Percentiles rank a stretch among this genome's conserved stretches.
Conservation (phyloP, 257 asterid genomes). For the Plantago elongata region DNA sequence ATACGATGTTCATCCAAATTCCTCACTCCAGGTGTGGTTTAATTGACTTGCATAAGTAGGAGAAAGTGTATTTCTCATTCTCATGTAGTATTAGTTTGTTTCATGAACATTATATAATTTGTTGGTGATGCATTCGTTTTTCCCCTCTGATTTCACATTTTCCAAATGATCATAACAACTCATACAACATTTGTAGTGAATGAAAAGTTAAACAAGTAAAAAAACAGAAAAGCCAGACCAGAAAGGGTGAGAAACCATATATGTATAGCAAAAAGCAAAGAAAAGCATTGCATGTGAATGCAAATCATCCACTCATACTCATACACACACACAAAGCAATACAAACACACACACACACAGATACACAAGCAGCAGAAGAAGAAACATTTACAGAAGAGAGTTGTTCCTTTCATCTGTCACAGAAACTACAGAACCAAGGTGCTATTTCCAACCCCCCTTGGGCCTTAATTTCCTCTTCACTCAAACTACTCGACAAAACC, state of each 20-base stretch:
- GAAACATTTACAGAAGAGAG: constrained; percentile 13
- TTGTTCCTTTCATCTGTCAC: constrained; percentile 32
- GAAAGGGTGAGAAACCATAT: neutral
- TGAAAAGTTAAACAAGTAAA: neutral
- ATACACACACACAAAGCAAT: neutral
- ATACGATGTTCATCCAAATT: too few species aligned
- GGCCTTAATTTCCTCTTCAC: too few species aligned
- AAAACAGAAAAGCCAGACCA: neutral
- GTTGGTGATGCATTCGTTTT: too few species aligned
- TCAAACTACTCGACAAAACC: neutral
- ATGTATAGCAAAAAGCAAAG: neutral
- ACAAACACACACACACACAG: constrained; percentile 1
- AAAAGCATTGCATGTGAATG: constrained; percentile 18
- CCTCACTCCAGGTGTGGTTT: too few species aligned
- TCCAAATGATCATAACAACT: too few species aligned
- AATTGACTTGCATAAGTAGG: too few species aligned
- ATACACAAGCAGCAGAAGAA: neutral
- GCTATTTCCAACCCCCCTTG: constrained; percentile 15
- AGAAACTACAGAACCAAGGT: constrained; percentile 14
- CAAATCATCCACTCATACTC: constrained; percentile 7
- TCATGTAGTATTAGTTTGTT: too few species aligned
- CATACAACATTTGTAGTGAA: neutral
- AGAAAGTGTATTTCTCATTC: too few species aligned
- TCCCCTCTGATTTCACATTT: too few species aligned
- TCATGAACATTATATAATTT: too few species aligned